Conservation (phyloP, 1,284 basidiomycete species). For the Ustilago nuda region DNA sequence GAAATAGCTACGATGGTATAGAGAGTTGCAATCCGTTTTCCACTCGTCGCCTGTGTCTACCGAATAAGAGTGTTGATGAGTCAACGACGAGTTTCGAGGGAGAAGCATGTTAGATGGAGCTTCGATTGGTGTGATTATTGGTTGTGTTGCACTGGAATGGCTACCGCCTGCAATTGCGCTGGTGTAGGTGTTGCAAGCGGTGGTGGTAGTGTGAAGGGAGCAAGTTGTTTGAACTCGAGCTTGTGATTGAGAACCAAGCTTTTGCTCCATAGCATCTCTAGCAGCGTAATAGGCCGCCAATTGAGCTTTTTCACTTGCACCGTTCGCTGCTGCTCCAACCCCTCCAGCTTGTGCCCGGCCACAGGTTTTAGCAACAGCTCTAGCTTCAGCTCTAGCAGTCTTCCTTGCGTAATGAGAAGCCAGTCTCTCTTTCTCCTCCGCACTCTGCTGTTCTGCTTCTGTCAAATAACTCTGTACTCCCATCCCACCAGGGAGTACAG, state of each 20-base stretch:
- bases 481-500: constrained; percentile 1
- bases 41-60: constrained; percentile 6
- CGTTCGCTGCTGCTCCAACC: not conserved
- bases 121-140: not conserved
- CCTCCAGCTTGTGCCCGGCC: not conserved
- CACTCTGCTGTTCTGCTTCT: constrained; percentile 41
- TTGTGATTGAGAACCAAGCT: constrained; percentile 7
- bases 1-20: constrained; percentile 30
- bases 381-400: constrained; percentile 35
- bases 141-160: not conserved
- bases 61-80: not conserved
- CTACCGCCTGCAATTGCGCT: no score
- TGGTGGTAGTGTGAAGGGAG: no score
- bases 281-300: constrained; percentile 51
- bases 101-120: not conserved
- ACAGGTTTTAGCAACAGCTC: constrained; percentile 18
- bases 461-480: constrained; percentile 26
- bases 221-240: no score
- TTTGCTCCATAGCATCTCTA: constrained; percentile 34
- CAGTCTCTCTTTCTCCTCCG: constrained; percentile 43
- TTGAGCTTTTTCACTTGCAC: constrained; percentile 44
- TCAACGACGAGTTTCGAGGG: not conserved
- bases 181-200: no score
- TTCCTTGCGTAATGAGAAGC: constrained; percentile 51
- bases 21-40: constrained; percentile 32